These are phyloP conservation scores for Silene noctiflora DNA, from an alignment of 179 eudicot genomes.

Conservation along the genomic window DNA sequence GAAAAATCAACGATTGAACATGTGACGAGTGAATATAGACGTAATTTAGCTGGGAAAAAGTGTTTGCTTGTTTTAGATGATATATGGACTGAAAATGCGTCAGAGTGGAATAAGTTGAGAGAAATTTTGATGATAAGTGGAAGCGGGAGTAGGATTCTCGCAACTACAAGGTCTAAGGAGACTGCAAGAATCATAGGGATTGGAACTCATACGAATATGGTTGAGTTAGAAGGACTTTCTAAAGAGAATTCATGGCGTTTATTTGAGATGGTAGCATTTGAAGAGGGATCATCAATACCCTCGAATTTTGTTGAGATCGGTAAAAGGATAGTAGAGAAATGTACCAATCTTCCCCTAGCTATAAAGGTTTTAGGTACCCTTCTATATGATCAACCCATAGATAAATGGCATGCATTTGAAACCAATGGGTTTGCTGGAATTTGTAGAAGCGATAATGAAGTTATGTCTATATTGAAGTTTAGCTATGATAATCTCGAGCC, in stretches of 20 bases:
- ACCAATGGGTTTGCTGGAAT: neutral
- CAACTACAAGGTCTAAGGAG: slow-evolving; percentile 10
- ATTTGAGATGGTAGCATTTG: neutral
- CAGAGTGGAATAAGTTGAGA: neutral
- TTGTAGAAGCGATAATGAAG: neutral
- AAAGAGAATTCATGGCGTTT: slow-evolving; percentile 3
- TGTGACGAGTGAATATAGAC: neutral
- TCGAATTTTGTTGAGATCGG: neutral
- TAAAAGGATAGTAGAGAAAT: neutral
- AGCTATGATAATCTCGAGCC: slow-evolving; percentile 25
- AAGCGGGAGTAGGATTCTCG: neutral
- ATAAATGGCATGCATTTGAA: slow-evolving; percentile 13
- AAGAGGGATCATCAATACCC: neutral
- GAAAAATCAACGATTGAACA: slow-evolving; percentile 9
- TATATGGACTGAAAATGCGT: slow-evolving; percentile 5
- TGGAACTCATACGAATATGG: neutral
- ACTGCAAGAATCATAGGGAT: slow-evolving; percentile 5
- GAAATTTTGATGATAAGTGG: slow-evolving; percentile 2
- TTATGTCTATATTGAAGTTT: slow-evolving; percentile 8
- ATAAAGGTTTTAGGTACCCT: slow-evolving; percentile 17
- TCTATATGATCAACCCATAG: slow-evolving; percentile 8
- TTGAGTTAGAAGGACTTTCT: slow-evolving; percentile 9
- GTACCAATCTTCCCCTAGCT: neutral
- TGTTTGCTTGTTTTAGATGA: slow-evolving; percentile 7
- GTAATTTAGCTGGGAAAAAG: neutral